phyloP scores from a whole-genome alignment of 225 moss, liverwort and hornwort genomes.

The Anthoceros angustus region DNA sequence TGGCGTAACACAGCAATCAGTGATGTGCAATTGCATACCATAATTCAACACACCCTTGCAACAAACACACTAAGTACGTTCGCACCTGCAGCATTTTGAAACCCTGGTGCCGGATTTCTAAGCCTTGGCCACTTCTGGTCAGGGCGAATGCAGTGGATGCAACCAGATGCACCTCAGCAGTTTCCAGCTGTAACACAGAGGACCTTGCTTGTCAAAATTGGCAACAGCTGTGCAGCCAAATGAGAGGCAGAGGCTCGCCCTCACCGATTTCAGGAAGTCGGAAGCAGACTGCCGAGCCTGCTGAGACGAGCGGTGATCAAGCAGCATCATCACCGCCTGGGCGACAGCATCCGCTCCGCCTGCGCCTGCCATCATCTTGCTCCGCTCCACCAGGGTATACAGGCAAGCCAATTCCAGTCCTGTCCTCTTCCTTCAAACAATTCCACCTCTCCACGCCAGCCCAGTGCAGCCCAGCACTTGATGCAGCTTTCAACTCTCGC shows the following conservation, averaged over 20 bases:
- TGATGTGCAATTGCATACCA: not conserved
- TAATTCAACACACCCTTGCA: not conserved
- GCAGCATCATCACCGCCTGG: not conserved
- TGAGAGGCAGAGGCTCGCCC: not conserved
- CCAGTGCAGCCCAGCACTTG: no score
- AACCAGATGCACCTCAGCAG: conserved; percentile 59
- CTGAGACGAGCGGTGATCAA: not conserved
- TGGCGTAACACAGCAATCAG: not conserved
- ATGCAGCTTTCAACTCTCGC: no score
- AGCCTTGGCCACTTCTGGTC: conserved; percentile 42
- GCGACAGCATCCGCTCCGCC: not conserved
- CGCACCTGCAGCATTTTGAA: conserved; percentile 84
- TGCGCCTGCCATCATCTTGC: no score
- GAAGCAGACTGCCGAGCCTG: not conserved
- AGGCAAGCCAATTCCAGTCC: no score
- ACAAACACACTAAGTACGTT: not conserved
- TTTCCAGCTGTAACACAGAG: conserved; percentile 48
- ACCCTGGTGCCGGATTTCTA: conserved; percentile 70
- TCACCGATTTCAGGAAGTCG: not conserved
- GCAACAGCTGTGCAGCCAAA: not conserved
- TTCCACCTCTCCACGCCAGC: no score
- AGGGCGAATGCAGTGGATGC: conserved; percentile 61
- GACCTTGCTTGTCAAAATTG: not conserved
- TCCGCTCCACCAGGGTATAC: no score
- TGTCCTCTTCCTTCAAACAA: no score